A percentile compares a stretch with the other conserved stretches of the same genome.
These are phyloP conservation scores for Nyctanthes arbortristis DNA, from an alignment of 257 asterid genomes.

Conservation along the genomic window DNA sequence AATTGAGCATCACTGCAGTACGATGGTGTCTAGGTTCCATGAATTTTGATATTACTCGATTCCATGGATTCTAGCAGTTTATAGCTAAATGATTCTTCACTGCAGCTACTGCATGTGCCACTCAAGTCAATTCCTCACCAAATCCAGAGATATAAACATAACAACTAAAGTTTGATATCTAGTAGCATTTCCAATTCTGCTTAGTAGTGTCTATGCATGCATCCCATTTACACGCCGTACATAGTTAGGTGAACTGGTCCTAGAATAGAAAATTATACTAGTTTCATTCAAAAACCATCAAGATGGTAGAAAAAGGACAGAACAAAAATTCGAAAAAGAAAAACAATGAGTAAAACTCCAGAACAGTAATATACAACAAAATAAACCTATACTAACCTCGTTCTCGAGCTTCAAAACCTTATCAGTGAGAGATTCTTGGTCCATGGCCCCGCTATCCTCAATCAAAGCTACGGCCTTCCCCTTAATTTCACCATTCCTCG, in stretches of 20 bases:
- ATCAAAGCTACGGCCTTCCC: slow-evolving; percentile 47
- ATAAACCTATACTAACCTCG: slow-evolving; percentile 56
- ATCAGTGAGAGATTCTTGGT: slow-evolving; percentile 49
- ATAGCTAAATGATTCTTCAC: neutral
- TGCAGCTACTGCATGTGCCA: neutral
- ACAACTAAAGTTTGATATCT: too few species aligned
- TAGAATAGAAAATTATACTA: neutral
- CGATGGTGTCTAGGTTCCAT: too few species aligned
- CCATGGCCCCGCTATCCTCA: slow-evolving; percentile 48
- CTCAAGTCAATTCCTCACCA: neutral
- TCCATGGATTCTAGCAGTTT: neutral
- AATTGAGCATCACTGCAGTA: neutral
- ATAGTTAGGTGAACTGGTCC: neutral
- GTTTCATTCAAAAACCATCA: slow-evolving; percentile 10
- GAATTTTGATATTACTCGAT: neutral
- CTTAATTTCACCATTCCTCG: slow-evolving; percentile 46
- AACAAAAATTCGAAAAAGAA: neutral
- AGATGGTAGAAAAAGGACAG: slow-evolving; percentile 14
- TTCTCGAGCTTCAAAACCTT: slow-evolving; percentile 63
- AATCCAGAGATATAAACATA: neutral
- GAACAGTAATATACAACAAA: slow-evolving; percentile 15
- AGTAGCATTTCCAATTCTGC: too few species aligned
- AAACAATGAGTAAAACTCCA: neutral
- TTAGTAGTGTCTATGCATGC: too few species aligned
- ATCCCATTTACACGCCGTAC: neutral